A percentile compares a stretch with the other conserved stretches of the same genome.
Conservation (phyloP, 176 grass and related monocot species). For the Tillandsia fasciculata region DNA sequence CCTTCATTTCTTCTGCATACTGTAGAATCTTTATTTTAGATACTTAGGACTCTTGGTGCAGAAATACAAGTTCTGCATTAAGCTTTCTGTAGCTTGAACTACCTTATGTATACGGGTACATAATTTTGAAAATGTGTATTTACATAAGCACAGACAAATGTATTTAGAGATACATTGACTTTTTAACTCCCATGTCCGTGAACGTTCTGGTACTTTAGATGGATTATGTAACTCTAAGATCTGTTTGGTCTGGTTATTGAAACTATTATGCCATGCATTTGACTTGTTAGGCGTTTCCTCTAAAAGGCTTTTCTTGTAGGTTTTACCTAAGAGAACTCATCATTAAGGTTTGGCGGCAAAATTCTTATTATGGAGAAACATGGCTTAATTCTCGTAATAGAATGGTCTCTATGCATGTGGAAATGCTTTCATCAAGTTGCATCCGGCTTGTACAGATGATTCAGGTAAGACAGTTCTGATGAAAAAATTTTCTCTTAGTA, state of each 20-base stretch:
- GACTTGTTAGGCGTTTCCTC: not conserved
- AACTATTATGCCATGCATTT: not conserved
- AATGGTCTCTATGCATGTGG: constrained; percentile 48
- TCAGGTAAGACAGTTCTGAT: constrained; percentile 36
- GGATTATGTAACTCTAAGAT: too few species aligned
- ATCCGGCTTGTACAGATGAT: constrained; percentile 51
- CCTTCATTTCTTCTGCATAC: too few species aligned
- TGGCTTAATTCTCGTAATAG: constrained; percentile 47
- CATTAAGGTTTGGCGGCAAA: constrained; percentile 40
- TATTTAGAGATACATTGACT: too few species aligned
- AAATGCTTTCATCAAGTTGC: constrained; percentile 53
- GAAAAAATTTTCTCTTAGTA: not conserved
- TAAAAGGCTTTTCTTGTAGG: constrained; percentile 29
- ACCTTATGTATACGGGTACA: too few species aligned
- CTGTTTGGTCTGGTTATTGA: constrained; percentile 12
- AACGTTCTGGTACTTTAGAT: too few species aligned
- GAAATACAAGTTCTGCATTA: too few species aligned
- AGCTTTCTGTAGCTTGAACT: too few species aligned
- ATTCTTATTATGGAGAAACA: constrained; percentile 36
- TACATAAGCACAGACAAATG: too few species aligned
- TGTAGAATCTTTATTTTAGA: too few species aligned
- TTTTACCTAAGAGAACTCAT: constrained; percentile 49
- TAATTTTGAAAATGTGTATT: too few species aligned
- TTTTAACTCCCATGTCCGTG: too few species aligned
- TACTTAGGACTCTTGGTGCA: too few species aligned